Conservation (phyloP, 2,329 filamentous ascomycete genomes). For the Stachybotrys echinatus region DNA sequence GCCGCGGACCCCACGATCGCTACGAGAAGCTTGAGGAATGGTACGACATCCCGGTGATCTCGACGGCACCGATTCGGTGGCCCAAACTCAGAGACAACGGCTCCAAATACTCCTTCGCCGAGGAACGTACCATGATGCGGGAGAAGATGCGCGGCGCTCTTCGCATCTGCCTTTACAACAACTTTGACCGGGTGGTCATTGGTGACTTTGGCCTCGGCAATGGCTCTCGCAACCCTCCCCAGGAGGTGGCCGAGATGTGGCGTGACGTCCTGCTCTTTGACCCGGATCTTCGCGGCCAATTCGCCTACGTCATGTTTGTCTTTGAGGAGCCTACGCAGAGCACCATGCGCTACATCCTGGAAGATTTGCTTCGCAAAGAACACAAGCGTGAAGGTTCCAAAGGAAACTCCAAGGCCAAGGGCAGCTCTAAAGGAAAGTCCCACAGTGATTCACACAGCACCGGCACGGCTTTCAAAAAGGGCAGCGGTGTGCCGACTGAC, state of each 20-base stretch:
- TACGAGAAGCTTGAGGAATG: constrained; percentile 54
- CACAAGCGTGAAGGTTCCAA: constrained; percentile 27
- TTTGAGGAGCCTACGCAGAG: constrained; percentile 55
- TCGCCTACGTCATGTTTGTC: constrained; percentile 57
- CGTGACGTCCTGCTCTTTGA: constrained; percentile 59
- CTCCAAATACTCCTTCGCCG: constrained; percentile 64
- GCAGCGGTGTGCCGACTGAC: constrained; percentile 32
- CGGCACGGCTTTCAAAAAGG: constrained; percentile 17
- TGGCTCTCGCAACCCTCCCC: constrained; percentile 58
- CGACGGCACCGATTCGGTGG: constrained; percentile 65
- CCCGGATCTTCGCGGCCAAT: constrained; percentile 56
- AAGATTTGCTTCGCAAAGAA: constrained; percentile 50
- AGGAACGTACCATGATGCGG: constrained; percentile 66
- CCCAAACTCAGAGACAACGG: constrained; percentile 66
- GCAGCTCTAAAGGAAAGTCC: constrained; percentile 14
- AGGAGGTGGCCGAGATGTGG: constrained; percentile 62
- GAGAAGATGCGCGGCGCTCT: constrained; percentile 69
- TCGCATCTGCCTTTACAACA: constrained; percentile 60
- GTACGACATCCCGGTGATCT: constrained; percentile 64
- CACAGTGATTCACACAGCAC: constrained; percentile 7
- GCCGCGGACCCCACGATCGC: constrained; percentile 62
- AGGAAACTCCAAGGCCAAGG: constrained; percentile 26
- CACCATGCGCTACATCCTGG: constrained; percentile 46
- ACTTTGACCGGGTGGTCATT: constrained; percentile 53
- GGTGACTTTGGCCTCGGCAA: constrained; percentile 63